Percentiles rank a stretch among this genome's conserved stretches.
These are phyloP conservation scores for Rhizoclosmatium globosum DNA, from an alignment of 192 early-diverging fungal genomes.

Conservation along the genomic window DNA sequence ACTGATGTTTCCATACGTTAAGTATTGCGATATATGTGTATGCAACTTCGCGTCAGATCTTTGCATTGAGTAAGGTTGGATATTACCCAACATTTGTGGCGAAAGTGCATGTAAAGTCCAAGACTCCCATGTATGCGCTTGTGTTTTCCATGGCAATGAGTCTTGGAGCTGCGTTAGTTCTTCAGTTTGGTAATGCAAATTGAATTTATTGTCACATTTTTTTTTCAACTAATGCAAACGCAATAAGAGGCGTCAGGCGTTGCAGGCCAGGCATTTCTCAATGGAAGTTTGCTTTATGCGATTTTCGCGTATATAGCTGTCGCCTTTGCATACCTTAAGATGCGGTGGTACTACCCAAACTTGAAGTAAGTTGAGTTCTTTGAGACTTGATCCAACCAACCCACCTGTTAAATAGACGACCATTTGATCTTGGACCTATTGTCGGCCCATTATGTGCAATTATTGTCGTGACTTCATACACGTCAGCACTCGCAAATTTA, in stretches of 20 bases:
- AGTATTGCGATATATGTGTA: neutral
- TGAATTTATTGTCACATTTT: too few relatives aligned
- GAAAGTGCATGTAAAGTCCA: neutral
- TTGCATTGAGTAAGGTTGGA: neutral
- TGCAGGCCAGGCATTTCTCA: neutral
- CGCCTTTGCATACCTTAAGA: neutral
- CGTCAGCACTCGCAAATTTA: neutral
- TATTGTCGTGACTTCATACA: neutral
- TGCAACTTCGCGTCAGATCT: slow-evolving; percentile 4
- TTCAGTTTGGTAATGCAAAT: neutral
- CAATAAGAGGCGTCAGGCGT: slow-evolving; percentile 14
- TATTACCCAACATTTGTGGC: slow-evolving; percentile 4
- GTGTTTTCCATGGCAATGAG: neutral
- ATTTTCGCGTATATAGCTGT: neutral
- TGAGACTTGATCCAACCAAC: too few relatives aligned
- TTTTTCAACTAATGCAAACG: too few relatives aligned
- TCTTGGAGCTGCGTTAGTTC: neutral
- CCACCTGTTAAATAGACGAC: neutral
- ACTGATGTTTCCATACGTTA: neutral
- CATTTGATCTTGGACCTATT: neutral
- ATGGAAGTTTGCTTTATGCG: slow-evolving; percentile 2
- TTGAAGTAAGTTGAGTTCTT: slow-evolving; percentile 3
- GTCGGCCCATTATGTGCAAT: neutral
- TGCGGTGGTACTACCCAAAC: neutral
- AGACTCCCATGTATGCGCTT: neutral